Evolutionary conservation across 495 filamentous ascomycete species (phyloP).

Genomic region (Astrocystis sublimbata): DNA sequence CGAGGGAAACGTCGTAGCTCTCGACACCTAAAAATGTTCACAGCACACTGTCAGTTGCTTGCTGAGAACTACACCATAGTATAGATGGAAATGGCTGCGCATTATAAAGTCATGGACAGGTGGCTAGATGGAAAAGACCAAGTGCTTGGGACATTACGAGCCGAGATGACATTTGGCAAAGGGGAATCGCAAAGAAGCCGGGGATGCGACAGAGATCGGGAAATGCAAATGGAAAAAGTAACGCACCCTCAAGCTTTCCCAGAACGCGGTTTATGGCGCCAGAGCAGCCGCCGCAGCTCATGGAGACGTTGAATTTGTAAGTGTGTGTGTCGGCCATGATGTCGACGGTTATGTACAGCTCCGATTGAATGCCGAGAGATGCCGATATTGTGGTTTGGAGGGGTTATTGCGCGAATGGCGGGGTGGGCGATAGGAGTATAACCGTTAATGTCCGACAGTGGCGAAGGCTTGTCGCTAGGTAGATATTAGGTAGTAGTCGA

Average conservation of each 20-base stretch:
- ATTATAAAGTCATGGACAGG: background rate
- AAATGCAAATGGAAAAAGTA: slow-evolving; percentile 9
- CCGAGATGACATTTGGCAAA: background rate
- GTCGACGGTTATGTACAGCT: background rate
- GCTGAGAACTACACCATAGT: background rate
- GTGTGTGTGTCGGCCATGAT: slow-evolving; percentile 53
- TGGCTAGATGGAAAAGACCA: background rate
- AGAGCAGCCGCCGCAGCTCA: slow-evolving; percentile 67
- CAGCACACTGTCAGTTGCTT: background rate
- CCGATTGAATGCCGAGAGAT: background rate
- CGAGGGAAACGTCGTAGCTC: slow-evolving; percentile 81
- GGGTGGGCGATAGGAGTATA: background rate
- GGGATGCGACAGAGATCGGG: background rate
- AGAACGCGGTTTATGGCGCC: slow-evolving; percentile 81
- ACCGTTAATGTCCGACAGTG: background rate
- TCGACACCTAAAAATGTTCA: slow-evolving; percentile 67
- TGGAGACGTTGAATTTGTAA: slow-evolving; percentile 69
- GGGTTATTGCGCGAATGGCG: background rate
- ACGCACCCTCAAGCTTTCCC: slow-evolving; percentile 84
- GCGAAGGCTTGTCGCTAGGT: background rate
- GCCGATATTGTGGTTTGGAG: background rate
- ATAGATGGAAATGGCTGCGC: background rate
- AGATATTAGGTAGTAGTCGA: background rate
- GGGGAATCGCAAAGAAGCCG: background rate
- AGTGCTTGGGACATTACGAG: background rate